These are phyloP conservation scores for Anthracocystis walkeri DNA, from an alignment of 1,284 basidiomycete species.

Conservation along the genomic window DNA sequence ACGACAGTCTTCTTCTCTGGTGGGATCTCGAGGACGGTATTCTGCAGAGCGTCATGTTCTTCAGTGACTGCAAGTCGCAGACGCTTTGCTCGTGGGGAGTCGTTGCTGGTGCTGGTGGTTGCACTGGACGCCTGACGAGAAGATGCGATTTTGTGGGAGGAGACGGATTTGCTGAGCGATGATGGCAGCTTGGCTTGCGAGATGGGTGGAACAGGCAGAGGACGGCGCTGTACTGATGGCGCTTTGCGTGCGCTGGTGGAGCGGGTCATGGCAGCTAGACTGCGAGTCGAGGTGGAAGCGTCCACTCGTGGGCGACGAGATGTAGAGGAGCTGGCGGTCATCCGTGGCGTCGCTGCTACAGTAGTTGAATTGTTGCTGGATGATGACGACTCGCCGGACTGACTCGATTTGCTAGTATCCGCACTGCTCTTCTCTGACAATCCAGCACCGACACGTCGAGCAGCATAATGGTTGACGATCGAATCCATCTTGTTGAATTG, in stretches of 20 bases:
- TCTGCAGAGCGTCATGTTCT: slow-evolving; percentile 33
- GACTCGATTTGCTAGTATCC: slow-evolving; percentile 4
- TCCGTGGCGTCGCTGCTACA: background rate
- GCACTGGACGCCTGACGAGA: slow-evolving; percentile 17
- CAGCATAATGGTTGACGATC: slow-evolving; percentile 58
- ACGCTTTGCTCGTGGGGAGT: slow-evolving; percentile 25
- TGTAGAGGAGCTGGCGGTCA: slow-evolving; percentile 15
- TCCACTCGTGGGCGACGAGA: slow-evolving; percentile 22
- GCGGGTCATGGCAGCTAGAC: slow-evolving; percentile 31
- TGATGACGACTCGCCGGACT: background rate
- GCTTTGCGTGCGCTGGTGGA: slow-evolving; percentile 27
- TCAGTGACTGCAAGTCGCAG: slow-evolving; percentile 40
- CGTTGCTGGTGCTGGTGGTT: slow-evolving; percentile 10
- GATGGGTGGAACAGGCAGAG: slow-evolving; percentile 26
- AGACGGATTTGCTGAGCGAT: background rate
- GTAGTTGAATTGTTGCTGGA: slow-evolving; percentile 3
- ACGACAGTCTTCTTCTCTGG: slow-evolving; percentile 37
- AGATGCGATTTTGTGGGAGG: background rate
- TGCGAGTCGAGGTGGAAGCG: slow-evolving; percentile 41
- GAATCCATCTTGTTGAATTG: slow-evolving; percentile 59
- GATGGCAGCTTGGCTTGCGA: slow-evolving; percentile 25
- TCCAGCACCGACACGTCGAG: slow-evolving; percentile 31
- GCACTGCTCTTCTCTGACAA: background rate
- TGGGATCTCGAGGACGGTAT: slow-evolving; percentile 40
- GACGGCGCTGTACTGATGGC: slow-evolving; percentile 16